These are phyloP conservation scores for Excoecaria agallocha DNA, from an alignment of 345 rosid species.

Conservation along the genomic window DNA sequence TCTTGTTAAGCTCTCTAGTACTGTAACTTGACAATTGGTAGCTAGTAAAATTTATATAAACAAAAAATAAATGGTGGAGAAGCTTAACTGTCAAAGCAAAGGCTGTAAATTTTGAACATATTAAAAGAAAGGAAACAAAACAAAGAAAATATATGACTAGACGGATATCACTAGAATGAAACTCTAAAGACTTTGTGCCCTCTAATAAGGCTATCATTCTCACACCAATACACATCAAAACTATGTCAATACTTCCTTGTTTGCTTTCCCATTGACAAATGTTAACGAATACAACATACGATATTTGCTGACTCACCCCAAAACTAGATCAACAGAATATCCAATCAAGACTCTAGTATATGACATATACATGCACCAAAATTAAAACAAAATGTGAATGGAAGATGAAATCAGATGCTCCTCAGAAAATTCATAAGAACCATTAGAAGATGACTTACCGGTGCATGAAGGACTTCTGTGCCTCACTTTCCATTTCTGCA, in stretches of 20 bases:
- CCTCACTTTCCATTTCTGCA: slow-evolving; percentile 78
- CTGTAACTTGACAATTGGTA: neutral
- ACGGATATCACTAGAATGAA: neutral
- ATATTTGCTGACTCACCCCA: neutral
- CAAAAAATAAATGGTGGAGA: neutral
- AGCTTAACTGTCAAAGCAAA: neutral
- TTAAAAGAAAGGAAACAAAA: neutral
- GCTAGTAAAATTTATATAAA: neutral
- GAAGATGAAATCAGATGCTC: neutral
- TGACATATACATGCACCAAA: neutral
- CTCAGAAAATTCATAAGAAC: neutral
- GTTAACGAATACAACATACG: slow-evolving; percentile 6
- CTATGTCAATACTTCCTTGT: neutral
- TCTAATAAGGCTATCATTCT: neutral
- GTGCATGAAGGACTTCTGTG: slow-evolving; percentile 98
- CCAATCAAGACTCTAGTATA: neutral
- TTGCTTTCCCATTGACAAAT: neutral
- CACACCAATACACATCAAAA: neutral
- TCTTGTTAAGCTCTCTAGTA: neutral
- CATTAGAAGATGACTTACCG: slow-evolving; percentile 50
- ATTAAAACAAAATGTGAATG: neutral
- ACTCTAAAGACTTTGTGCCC: neutral
- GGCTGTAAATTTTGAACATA: neutral
- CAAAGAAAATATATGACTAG: too few relatives aligned
- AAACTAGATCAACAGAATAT: neutral